phyloP scores from a whole-genome alignment of 495 filamentous ascomycete species.

The Hypoxylon intermedium region DNA sequence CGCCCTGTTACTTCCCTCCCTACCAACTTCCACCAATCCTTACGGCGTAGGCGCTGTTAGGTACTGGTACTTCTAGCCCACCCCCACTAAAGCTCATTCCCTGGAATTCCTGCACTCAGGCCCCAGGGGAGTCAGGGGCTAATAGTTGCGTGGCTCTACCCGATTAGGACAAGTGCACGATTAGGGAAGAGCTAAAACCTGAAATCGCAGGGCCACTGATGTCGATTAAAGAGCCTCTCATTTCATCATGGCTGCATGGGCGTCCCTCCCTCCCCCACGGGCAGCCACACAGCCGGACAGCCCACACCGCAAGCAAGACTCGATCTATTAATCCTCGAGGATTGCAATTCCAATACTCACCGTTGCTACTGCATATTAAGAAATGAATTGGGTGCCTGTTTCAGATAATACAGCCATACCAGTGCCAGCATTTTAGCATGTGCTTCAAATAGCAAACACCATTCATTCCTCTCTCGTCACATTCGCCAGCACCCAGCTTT shows the following conservation, averaged over 20 bases:
- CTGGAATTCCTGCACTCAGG: slow-evolving; percentile 36
- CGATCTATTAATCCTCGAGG: slow-evolving; percentile 19
- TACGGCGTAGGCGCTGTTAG: neutral
- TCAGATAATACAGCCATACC: slow-evolving; percentile 22
- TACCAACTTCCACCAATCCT: neutral
- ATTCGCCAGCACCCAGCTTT: slow-evolving; percentile 3
- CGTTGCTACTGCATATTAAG: slow-evolving; percentile 7
- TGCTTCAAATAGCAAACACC: slow-evolving; percentile 19
- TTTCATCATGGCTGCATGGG: slow-evolving; percentile 28
- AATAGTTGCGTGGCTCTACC: slow-evolving; percentile 31
- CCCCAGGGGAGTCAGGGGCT: slow-evolving; percentile 6
- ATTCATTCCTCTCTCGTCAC: slow-evolving; percentile 21
- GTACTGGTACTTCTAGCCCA: slow-evolving; percentile 6
- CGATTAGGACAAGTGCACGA: slow-evolving; percentile 10
- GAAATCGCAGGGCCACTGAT: slow-evolving; percentile 26
- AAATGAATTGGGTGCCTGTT: slow-evolving; percentile 20
- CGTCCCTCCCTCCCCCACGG: slow-evolving; percentile 18
- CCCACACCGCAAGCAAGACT: slow-evolving; percentile 4
- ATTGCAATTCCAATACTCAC: slow-evolving; percentile 4
- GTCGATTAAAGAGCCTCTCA: slow-evolving; percentile 36
- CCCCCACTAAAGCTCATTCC: slow-evolving; percentile 34
- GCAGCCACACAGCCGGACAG: slow-evolving; percentile 4
- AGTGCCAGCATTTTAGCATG: no score
- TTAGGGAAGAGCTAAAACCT: slow-evolving; percentile 24
- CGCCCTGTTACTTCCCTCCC: neutral